A percentile compares a stretch with the other conserved stretches of the same genome.
Evolutionary conservation across 176 grass and related monocot species (phyloP).

Genomic region (Neostapfia colusana): DNA sequence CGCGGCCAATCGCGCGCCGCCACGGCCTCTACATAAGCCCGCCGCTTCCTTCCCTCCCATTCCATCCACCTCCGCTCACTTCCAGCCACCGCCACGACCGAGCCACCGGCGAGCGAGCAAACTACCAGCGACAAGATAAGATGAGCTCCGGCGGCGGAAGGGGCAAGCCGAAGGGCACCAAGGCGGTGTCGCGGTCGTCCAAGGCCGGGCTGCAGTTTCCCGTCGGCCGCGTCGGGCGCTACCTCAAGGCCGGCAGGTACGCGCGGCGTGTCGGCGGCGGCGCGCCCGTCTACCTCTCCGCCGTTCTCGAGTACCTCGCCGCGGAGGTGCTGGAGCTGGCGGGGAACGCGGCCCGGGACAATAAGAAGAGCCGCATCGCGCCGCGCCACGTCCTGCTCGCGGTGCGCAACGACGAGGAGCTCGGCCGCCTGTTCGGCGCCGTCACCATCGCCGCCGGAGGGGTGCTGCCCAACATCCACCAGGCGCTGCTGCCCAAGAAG

Average conservation of each 20-base stretch:
- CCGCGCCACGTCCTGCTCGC: slow-evolving; percentile 67
- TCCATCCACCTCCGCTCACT: too few relatives aligned
- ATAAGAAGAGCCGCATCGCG: slow-evolving; percentile 71
- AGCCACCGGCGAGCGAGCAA: too few relatives aligned
- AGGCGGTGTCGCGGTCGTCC: slow-evolving; percentile 47
- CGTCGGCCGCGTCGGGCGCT: slow-evolving; percentile 68
- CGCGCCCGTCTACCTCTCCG: slow-evolving; percentile 72
- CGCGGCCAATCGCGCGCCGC: slow-evolving; percentile 24
- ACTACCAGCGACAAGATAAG: not conserved
- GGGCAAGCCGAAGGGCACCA: slow-evolving; percentile 52
- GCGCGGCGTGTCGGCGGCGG: slow-evolving; percentile 67
- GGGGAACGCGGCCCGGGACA: slow-evolving; percentile 60
- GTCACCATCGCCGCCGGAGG: slow-evolving; percentile 54
- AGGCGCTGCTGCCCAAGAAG: slow-evolving; percentile 54
- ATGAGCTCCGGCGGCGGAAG: slow-evolving; percentile 56
- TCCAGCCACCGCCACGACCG: too few relatives aligned
- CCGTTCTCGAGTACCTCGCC: slow-evolving; percentile 86
- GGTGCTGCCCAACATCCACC: slow-evolving; percentile 60
- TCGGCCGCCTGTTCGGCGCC: slow-evolving; percentile 40
- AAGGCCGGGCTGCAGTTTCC: slow-evolving; percentile 85
- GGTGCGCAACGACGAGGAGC: slow-evolving; percentile 66
- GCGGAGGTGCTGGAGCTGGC: slow-evolving; percentile 68
- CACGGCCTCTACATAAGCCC: slow-evolving; percentile 23
- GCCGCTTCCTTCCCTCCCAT: accelerated
- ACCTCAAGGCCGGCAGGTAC: slow-evolving; percentile 79